phyloP scores from a whole-genome alignment of 768 basidiomycete genomes.

The Artomyces pyxidatus region DNA sequence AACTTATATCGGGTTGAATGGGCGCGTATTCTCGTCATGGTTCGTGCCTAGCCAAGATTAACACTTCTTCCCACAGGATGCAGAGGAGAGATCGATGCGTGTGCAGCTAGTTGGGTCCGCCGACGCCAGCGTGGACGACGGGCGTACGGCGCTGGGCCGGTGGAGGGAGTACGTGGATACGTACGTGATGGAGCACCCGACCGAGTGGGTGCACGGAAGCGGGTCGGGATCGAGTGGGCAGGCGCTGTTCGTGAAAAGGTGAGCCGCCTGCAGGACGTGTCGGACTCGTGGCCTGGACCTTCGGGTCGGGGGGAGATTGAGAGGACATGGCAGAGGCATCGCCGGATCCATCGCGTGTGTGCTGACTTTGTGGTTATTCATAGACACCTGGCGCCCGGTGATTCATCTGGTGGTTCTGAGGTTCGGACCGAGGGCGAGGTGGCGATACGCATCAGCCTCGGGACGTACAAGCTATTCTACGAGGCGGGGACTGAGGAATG shows the following conservation, averaged over 20 bases:
- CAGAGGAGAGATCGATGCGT: conserved; percentile 44
- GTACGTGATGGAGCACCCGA: conserved; percentile 61
- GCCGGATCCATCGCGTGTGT: not conserved
- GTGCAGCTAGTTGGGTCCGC: conserved; percentile 52
- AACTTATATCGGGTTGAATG: conserved; percentile 74
- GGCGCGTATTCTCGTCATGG: conserved; percentile 39
- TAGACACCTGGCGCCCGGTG: conserved; percentile 41
- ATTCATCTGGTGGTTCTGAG: conserved; percentile 16
- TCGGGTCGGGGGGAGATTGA: not conserved
- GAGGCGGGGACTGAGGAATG: conserved; percentile 58
- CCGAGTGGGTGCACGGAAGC: conserved; percentile 55
- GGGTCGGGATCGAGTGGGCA: conserved; percentile 27
- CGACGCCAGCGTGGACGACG: conserved; percentile 59
- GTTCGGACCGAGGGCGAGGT: conserved; percentile 31
- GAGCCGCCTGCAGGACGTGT: too few species aligned
- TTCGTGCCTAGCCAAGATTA: conserved; percentile 4
- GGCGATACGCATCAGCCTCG: conserved; percentile 47
- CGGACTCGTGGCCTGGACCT: conserved; percentile 1
- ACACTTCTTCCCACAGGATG: conserved; percentile 35
- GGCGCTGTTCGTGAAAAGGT: conserved; percentile 5
- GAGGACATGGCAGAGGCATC: not conserved
- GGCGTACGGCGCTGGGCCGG: conserved; percentile 40
- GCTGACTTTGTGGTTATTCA: conserved; percentile 31
- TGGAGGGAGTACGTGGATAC: conserved; percentile 74
- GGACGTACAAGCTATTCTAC: conserved; percentile 64